These are phyloP conservation scores for Rosa multiflora DNA, from an alignment of 306 rosid species.

Conservation along the genomic window DNA sequence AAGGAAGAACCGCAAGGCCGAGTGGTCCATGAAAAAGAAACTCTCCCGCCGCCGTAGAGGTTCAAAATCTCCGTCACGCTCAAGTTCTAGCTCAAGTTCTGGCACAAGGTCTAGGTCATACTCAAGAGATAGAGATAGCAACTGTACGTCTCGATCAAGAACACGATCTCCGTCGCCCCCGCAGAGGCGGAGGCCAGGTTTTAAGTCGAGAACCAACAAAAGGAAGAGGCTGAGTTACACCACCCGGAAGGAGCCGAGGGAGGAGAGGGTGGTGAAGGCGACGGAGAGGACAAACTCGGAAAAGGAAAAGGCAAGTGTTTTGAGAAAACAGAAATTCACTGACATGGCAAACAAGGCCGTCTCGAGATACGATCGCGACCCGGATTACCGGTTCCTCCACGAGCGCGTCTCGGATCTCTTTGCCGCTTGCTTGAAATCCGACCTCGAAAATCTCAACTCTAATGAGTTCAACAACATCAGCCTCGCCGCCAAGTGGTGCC, in stretches of 20 bases:
- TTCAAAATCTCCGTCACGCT: no score
- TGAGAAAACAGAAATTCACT: constrained; percentile 36
- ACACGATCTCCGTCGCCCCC: background rate
- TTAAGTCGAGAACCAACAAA: background rate
- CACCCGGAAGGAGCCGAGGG: background rate
- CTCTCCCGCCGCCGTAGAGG: background rate
- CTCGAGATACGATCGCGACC: constrained; percentile 32
- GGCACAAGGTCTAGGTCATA: background rate
- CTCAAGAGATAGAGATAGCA: no score
- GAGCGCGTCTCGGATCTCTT: constrained; percentile 50
- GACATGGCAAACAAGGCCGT: constrained; percentile 56
- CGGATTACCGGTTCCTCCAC: constrained; percentile 36
- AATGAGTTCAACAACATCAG: constrained; percentile 32
- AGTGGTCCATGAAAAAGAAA: constrained; percentile 30
- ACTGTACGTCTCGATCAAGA: background rate
- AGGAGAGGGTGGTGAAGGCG: background rate
- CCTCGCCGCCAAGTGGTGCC: constrained; percentile 74
- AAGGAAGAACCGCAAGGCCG: constrained; percentile 24
- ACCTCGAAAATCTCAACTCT: constrained; percentile 36
- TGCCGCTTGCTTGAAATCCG: constrained; percentile 44
- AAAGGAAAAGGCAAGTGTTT: constrained; percentile 37
- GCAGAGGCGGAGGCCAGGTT: background rate
- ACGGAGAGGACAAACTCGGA: constrained; percentile 14
- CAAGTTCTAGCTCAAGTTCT: background rate
- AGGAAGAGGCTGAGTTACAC: background rate